phyloP scores from a whole-genome alignment of 139 green algal genomes.

The Tetradesmus lagerheimii region DNA sequence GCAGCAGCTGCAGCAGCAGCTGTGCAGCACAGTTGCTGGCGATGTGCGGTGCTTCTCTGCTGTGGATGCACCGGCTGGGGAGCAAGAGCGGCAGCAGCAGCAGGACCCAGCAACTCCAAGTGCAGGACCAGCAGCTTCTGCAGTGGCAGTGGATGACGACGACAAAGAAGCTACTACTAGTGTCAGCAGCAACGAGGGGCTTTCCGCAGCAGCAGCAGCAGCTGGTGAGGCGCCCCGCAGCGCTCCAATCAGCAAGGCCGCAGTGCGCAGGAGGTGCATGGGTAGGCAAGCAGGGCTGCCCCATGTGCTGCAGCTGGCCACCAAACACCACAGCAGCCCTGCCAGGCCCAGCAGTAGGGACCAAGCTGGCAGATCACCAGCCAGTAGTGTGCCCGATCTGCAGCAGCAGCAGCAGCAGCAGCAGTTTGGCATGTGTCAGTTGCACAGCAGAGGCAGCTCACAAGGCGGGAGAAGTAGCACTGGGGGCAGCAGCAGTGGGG shows the following conservation, averaged over 20 bases:
- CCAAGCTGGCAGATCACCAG: neutral
- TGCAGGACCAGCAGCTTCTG: neutral
- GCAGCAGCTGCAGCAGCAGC: neutral
- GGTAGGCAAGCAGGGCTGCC: neutral
- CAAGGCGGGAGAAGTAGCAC: neutral
- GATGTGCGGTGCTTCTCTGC: neutral
- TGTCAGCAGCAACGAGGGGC: neutral
- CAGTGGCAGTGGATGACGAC: neutral
- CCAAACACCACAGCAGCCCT: neutral
- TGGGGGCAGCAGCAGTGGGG: neutral
- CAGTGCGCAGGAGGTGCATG: neutral
- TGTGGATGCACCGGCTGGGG: neutral
- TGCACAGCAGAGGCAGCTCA: neutral
- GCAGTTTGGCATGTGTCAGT: neutral
- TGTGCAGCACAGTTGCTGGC: neutral
- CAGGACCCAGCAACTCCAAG: neutral
- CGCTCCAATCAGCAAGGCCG: neutral
- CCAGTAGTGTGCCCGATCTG: neutral
- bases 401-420: neutral
- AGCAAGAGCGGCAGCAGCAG: conserved; percentile 1
- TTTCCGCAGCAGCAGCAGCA: neutral
- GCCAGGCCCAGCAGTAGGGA: neutral
- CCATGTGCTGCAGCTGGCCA: neutral
- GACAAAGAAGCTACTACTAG: neutral
- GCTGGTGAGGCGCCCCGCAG: neutral